phyloP scores from a whole-genome alignment of 257 asterid species.

The Solanum sitiens region DNA sequence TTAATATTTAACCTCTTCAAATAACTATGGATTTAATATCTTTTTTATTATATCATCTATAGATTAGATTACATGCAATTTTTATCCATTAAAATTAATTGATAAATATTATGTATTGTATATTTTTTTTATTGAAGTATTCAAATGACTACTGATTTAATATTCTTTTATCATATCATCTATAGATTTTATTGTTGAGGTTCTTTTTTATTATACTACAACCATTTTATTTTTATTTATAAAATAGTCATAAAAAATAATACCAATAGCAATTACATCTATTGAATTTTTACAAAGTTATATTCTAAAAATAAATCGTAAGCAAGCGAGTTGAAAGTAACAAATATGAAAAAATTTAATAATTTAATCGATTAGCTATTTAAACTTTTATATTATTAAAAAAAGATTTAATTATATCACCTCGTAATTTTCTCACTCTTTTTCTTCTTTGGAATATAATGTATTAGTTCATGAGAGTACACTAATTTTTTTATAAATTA shows the following conservation, averaged over 20 bases:
- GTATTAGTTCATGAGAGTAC: too few species aligned
- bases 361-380: too few species aligned
- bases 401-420: too few species aligned
- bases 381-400: fast-evolving
- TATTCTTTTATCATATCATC: too few species aligned
- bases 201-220: neutral
- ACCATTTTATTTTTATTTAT: neutral
- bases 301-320: neutral
- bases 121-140: too few species aligned
- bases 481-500: too few species aligned
- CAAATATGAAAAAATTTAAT: neutral
- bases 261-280: neutral
- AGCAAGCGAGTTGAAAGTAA: neutral
- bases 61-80: neutral
- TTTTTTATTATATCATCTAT: neutral
- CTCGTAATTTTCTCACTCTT: neutral
- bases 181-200: neutral
- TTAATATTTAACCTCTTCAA: neutral
- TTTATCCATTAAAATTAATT: too few species aligned
- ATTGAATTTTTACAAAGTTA: neutral
- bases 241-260: neutral
- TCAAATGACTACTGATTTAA: neutral
- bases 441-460: too few species aligned
- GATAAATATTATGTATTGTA: neutral
- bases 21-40: too few species aligned